These are phyloP conservation scores for Diaporthe destruens DNA, from an alignment of 2,329 filamentous ascomycete genomes.

Conservation along the genomic window DNA sequence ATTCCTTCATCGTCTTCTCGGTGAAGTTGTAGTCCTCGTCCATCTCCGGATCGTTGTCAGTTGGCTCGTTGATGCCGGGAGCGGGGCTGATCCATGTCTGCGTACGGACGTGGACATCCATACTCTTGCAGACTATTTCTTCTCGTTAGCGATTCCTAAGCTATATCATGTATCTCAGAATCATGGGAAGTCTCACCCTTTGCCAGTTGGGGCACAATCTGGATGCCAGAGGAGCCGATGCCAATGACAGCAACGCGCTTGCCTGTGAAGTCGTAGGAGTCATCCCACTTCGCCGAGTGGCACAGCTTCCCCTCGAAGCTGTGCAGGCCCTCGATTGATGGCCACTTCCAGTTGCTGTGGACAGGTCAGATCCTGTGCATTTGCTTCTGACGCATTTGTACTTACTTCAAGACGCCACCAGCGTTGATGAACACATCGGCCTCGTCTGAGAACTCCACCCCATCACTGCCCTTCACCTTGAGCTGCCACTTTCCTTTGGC, in stretches of 20 bases:
- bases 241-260: slow-evolving; percentile 48
- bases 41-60: slow-evolving; percentile 35
- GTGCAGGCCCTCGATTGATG: slow-evolving; percentile 50
- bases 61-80: slow-evolving; percentile 8
- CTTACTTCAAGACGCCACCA: slow-evolving; percentile 27
- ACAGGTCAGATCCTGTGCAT: neutral
- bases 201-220: slow-evolving; percentile 46
- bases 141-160: neutral
- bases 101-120: slow-evolving; percentile 20
- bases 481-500: slow-evolving; percentile 7
- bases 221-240: slow-evolving; percentile 49
- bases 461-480: slow-evolving; percentile 9
- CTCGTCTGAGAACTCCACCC: slow-evolving; percentile 16
- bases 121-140: slow-evolving; percentile 3
- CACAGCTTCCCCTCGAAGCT: slow-evolving; percentile 48
- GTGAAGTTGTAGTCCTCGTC: slow-evolving; percentile 47
- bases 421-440: slow-evolving; percentile 32
- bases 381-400: neutral
- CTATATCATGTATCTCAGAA: accelerated
- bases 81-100: slow-evolving; percentile 17
- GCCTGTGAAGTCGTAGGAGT: slow-evolving; percentile 33
- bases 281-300: slow-evolving; percentile 48
- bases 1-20: neutral
- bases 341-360: slow-evolving; percentile 40
- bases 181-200: neutral